Percentiles rank a stretch among this genome's conserved stretches.
These are phyloP conservation scores for Colletotrichum godetiae DNA, from an alignment of 2,329 filamentous ascomycete species.

Conservation along the genomic window DNA sequence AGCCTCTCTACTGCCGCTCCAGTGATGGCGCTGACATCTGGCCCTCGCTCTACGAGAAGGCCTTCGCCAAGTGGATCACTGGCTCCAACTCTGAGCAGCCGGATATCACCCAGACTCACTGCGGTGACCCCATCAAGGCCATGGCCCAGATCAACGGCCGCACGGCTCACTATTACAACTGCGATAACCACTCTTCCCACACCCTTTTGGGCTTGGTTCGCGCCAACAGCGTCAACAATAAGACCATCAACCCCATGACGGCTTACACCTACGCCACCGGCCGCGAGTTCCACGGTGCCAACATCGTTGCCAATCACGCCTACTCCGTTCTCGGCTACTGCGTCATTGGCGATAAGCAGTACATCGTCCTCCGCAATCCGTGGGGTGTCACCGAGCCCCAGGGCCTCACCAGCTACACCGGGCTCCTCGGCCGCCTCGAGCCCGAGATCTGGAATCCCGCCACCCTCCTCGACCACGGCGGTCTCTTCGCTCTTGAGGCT, in stretches of 20 bases:
- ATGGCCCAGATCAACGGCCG: constrained; percentile 57
- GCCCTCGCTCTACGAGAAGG: constrained; percentile 60
- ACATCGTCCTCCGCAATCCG: constrained; percentile 56
- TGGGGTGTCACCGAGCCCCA: constrained; percentile 56
- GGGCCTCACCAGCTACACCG: constrained; percentile 52
- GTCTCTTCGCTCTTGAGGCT: constrained; percentile 50
- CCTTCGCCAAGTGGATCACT: constrained; percentile 57
- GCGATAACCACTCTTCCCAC: constrained; percentile 43
- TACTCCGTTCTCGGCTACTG: constrained; percentile 55
- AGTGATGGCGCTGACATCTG: constrained; percentile 54
- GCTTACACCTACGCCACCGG: constrained; percentile 54
- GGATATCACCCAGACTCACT: constrained; percentile 53
- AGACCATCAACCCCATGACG: constrained; percentile 55
- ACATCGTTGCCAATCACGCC: constrained; percentile 57
- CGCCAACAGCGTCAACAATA: constrained; percentile 52
- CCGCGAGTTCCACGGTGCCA: constrained; percentile 50
- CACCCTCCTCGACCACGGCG: constrained; percentile 49
- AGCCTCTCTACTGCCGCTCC: constrained; percentile 55
- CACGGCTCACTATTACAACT: constrained; percentile 50
- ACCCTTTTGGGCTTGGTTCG: constrained; percentile 53
- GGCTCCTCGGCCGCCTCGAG: constrained; percentile 51
- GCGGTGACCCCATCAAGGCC: constrained; percentile 56
- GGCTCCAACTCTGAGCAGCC: constrained; percentile 45
- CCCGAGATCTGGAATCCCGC: constrained; percentile 51
- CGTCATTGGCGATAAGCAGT: constrained; percentile 49